Evolutionary conservation across 2,329 filamentous ascomycete genomes (phyloP), one percentile per base, ranked within the genome.

Genomic region (Sarocladium kiliense): DNA sequence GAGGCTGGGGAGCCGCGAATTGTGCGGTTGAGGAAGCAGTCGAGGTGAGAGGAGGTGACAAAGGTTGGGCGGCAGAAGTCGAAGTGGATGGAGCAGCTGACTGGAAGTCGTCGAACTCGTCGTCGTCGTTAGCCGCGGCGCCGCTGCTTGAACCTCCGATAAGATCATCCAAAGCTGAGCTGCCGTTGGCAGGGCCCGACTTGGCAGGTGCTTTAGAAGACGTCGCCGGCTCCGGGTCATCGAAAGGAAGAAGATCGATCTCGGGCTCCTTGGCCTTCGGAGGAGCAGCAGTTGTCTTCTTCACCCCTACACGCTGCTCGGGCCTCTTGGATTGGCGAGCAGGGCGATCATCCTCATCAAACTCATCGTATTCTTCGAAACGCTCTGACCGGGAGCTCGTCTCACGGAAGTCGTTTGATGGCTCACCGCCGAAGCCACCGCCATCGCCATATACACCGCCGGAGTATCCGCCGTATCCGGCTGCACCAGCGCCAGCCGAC

Each of bases 61-160:
- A 56, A 65, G 79, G 63, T 74, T 71, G 68, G 11, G 62, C 60
- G 54, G 66, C 62, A 10, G 58, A 64, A 51, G 57, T 61, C 19
- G 71, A 64, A 65, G 75, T 62, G 60, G 78, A 71, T 18, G 87
- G 82, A 2, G 88, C 76, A 14, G 93, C 93, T 19, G 91, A 96
- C 71, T 96, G 91, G 78, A 97, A 97, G 67, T 99, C 94, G 67
- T 97, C 94, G 66, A 97, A 97, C 60, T 97, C 94, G 62, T 96
- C 92, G 60, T 97, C 93, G 59, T 89, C 87, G 53, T 83, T 85
- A 41, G 76, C 76, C 27, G 72, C 71, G 16, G 72, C 65, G 1
- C 57, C 60, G 30, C 58, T 58, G 53, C 54, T 54, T 54, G 59
- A 62, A 53, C 61, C 58, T 37, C 63, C 62, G 26, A 65, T 57